Percentiles rank a stretch among this genome's conserved stretches.
These are phyloP conservation scores for Thermothelomyces thermophilus DNA, from an alignment of 2,329 filamentous ascomycete species.

Conservation along the genomic window DNA sequence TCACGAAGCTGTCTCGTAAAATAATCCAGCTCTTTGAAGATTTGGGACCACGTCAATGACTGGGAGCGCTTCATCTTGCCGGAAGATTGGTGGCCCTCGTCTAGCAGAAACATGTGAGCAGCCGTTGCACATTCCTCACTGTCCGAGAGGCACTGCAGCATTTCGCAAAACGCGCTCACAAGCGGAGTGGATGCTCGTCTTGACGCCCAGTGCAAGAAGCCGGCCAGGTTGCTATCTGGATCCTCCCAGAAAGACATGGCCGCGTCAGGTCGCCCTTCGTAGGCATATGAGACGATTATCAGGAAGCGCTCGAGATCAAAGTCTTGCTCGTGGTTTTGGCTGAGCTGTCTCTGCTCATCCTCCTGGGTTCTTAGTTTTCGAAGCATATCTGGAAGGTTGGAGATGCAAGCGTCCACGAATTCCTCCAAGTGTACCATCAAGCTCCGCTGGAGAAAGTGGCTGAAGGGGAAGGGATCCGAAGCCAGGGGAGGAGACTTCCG, in stretches of 20 bases:
- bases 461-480: slow-evolving; percentile 61
- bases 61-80: slow-evolving; percentile 75
- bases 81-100: slow-evolving; percentile 68
- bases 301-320: slow-evolving; percentile 83
- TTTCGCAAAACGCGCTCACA: slow-evolving; percentile 93
- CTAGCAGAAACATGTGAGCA: slow-evolving; percentile 82
- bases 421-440: slow-evolving; percentile 77
- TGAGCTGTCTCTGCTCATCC: slow-evolving; percentile 73
- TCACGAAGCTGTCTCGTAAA: slow-evolving; percentile 76
- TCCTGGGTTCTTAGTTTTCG: slow-evolving; percentile 81
- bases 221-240: slow-evolving; percentile 84
- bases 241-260: slow-evolving; percentile 89
- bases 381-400: slow-evolving; percentile 88
- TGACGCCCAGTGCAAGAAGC: slow-evolving; percentile 96
- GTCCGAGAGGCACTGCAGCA: slow-evolving; percentile 81
- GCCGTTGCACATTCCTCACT: slow-evolving; percentile 76
- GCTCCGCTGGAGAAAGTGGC: slow-evolving; percentile 62
- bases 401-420: slow-evolving; percentile 88
- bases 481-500: slow-evolving; percentile 67
- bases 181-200: slow-evolving; percentile 91
- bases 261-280: slow-evolving; percentile 76
- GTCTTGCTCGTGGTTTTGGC: slow-evolving; percentile 58
- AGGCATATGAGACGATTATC: slow-evolving; percentile 85
- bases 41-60: slow-evolving; percentile 87
- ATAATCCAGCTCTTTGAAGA: slow-evolving; percentile 82